Conservation (phyloP, 805 yeast genomes). For the Zygosaccharomyces lentus region DNA sequence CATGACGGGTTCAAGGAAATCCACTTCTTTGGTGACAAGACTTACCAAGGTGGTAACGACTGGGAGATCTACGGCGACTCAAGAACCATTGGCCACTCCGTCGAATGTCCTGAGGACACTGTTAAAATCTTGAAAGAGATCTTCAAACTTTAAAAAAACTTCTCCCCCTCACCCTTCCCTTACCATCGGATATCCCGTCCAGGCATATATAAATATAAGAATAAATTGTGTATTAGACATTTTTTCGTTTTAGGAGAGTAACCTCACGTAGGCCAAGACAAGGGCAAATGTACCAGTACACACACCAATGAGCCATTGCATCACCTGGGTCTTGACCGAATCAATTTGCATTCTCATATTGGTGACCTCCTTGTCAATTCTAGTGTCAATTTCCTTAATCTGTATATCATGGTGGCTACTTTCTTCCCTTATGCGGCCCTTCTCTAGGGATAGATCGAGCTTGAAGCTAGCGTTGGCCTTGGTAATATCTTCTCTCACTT, state of each 20-base stretch:
- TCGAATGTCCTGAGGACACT: slow-evolving; percentile 85
- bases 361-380: slow-evolving; percentile 92
- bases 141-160: slow-evolving; percentile 40
- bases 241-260: slow-evolving; percentile 43
- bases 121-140: slow-evolving; percentile 76
- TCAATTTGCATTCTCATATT: slow-evolving; percentile 95
- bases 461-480: slow-evolving; percentile 87
- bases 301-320: slow-evolving; percentile 98
- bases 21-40: slow-evolving; percentile 98
- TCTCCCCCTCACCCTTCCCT: not conserved
- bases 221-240: not conserved
- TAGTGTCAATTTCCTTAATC: slow-evolving; percentile 89
- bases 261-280: slow-evolving; percentile 83
- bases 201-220: not conserved
- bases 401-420: slow-evolving; percentile 87
- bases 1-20: slow-evolving; percentile 79
- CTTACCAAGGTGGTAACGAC: slow-evolving; percentile 97
- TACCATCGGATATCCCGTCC: not conserved
- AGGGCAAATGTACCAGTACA: slow-evolving; percentile 97
- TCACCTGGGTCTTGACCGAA: slow-evolving; percentile 90
- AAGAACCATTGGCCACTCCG: slow-evolving; percentile 96
- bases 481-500: slow-evolving; percentile 85
- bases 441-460: slow-evolving; percentile 85
- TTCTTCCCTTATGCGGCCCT: slow-evolving; percentile 93
- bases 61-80: slow-evolving; percentile 89